Conservation (phyloP, 2,329 filamentous ascomycete genomes). For the Monilinia aucupariae region DNA sequence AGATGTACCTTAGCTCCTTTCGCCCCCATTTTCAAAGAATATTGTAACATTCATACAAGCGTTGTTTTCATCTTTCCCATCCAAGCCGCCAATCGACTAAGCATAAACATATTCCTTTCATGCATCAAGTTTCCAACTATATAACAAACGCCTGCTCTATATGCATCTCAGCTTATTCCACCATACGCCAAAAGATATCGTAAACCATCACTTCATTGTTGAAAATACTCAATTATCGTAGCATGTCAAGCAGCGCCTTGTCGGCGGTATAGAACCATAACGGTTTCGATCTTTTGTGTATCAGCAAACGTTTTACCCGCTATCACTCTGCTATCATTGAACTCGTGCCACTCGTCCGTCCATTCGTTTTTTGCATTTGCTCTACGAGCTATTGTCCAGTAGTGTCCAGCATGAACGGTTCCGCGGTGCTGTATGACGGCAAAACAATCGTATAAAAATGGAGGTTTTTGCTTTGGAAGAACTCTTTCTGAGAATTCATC, state of each 20-base stretch:
- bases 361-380: slow-evolving; percentile 2
- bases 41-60: neutral
- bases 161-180: neutral
- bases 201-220: neutral
- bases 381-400: slow-evolving; percentile 13
- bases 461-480: slow-evolving; percentile 7
- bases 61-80: neutral
- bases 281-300: slow-evolving; percentile 1
- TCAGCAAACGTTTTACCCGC: slow-evolving; percentile 3
- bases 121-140: slow-evolving; percentile 1
- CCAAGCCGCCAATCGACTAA: neutral
- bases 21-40: neutral
- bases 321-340: slow-evolving; percentile 7
- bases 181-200: neutral
- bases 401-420: neutral
- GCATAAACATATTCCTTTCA: slow-evolving; percentile 25
- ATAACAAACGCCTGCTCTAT: slow-evolving; percentile 1
- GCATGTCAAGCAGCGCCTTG: neutral
- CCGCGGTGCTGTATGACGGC: neutral
- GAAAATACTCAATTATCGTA: neutral
- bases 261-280: slow-evolving; percentile 8
- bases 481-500: slow-evolving; percentile 4
- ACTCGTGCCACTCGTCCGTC: slow-evolving; percentile 14
- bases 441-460: slow-evolving; percentile 16
- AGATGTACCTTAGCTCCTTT: neutral